Conservation (phyloP, 169 alveolate genomes). For the Plasmodium berghei region DNA sequence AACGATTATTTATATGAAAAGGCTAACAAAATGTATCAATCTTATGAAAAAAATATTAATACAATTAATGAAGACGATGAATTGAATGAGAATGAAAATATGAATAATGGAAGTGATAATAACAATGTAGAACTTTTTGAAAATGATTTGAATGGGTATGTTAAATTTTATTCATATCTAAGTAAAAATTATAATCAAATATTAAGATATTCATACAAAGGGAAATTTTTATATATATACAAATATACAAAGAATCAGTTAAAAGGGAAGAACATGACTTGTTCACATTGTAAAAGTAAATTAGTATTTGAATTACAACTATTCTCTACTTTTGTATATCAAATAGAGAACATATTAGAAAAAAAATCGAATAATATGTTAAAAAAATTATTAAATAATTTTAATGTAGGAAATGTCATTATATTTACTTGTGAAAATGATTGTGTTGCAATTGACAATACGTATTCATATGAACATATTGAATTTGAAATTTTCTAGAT, state of each 20-base stretch:
- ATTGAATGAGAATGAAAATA: conserved; percentile 7
- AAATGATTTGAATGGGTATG: conserved; percentile 75
- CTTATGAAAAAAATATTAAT: conserved; percentile 50
- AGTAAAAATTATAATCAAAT: conserved; percentile 75
- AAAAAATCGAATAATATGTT: conserved; percentile 6
- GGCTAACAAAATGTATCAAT: conserved; percentile 62
- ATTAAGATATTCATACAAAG: conserved; percentile 71
- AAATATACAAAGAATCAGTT: conserved; percentile 37
- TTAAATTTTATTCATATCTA: conserved; percentile 60
- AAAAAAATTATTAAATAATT: conserved; percentile 42
- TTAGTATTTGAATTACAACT: conserved; percentile 62
- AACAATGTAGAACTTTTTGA: conserved; percentile 46
- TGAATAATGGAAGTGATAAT: conserved; percentile 8
- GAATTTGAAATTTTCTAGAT: conserved; percentile 60
- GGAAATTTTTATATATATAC: conserved; percentile 58
- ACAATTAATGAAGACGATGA: conserved; percentile 25
- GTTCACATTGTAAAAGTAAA: conserved; percentile 51
- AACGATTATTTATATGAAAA: conserved; percentile 67
- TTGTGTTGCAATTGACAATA: conserved; percentile 59
- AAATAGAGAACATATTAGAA: conserved; percentile 42
- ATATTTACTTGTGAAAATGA: conserved; percentile 71
- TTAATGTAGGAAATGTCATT: conserved; percentile 66
- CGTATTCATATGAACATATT: conserved; percentile 62
- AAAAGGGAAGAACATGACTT: conserved; percentile 13
- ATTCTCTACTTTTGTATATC: conserved; percentile 65